Base-by-base conservation (phyloP, 2,329 filamentous ascomycete genomes). In the Aotearoamyces nothofagi region DNA sequence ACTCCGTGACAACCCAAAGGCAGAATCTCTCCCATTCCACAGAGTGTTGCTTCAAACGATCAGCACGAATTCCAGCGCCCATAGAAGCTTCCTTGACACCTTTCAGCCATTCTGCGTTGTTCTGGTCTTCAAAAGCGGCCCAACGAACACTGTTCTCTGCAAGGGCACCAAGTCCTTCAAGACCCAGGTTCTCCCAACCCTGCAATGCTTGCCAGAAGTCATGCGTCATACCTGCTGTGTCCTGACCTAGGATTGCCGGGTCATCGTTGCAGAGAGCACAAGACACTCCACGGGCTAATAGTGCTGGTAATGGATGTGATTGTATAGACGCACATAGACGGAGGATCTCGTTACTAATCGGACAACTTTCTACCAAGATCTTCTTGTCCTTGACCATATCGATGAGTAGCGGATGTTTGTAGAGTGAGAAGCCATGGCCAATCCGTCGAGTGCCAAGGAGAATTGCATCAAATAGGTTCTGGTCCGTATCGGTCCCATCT, bases 121-220 rank as follows among this genome's bases (percentile, higher is more conserved):
- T 65, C 49, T 83, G 72, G 41, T 94, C 84, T 48, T 92, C 83
- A 43, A 86, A 92, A 13, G 77, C 78, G 6, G 83, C 78, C 82
- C 83, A 96, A 22, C 81, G 67, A 24, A 96, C 73, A 39, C 82
- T 92, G 47, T 93, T 96, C 61, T 96, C 84, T 0, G 84, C 87
- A 42, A 98, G 62, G 33, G 76, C 79, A 0, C 79, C 87, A 29
- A 96, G 56, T 0, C 86, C 87, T 8, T 81, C 83, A 3, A 96
- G 62, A 1, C 86, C 90, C 9, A 94, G 66, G 46, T 92, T 93
- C 34, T 92, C 78, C 70, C 86, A 90, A 0, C 81, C 86, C 53
- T 93, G 84, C 12, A 94, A 58, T 2, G 80, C 78, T 53, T 92
- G 83, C 82, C 83, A 94, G 53, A 92, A 93, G 54, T 94, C 84